Percentiles rank a stretch among this genome's conserved stretches.
phyloP scores from a whole-genome alignment of 1,284 basidiomycete genomes.

The Sporisorium reilianum region DNA sequence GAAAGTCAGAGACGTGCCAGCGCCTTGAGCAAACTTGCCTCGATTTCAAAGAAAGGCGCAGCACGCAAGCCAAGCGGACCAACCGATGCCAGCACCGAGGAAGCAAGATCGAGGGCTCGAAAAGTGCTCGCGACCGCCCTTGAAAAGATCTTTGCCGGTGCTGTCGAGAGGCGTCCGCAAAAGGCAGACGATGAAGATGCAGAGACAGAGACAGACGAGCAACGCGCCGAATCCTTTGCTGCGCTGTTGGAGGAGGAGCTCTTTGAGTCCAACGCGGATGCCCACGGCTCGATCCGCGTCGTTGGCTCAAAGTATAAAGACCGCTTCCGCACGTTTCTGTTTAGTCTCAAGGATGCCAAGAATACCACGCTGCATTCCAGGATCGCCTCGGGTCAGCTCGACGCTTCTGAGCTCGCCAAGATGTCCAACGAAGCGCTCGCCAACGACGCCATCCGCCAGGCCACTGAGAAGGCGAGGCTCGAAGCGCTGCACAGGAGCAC shows the following conservation, averaged over 20 bases:
- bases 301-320: conserved; percentile 60
- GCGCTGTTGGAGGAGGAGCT: conserved; percentile 49
- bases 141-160: conserved; percentile 26
- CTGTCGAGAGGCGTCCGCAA: background rate
- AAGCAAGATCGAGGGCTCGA: conserved; percentile 35
- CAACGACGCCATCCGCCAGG: conserved; percentile 63
- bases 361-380: conserved; percentile 62
- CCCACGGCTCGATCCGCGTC: conserved; percentile 21
- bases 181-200: conserved; percentile 1
- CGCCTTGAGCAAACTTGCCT: conserved; percentile 15
- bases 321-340: conserved; percentile 64
- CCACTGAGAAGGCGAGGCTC: conserved; percentile 60
- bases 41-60: conserved; percentile 23
- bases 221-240: conserved; percentile 35
- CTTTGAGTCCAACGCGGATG: conserved; percentile 51
- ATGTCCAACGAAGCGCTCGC: conserved; percentile 65
- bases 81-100: conserved; percentile 41
- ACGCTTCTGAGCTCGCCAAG: conserved; percentile 55
- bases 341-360: conserved; percentile 66
- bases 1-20: conserved; percentile 26
- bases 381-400: conserved; percentile 57
- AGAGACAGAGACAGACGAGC: conserved; percentile 13
- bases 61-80: conserved; percentile 26
- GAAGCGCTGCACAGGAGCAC: conserved; percentile 63
- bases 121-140: conserved; percentile 35